Evolutionary conservation across 2,329 filamentous ascomycete genomes (phyloP).

Genomic region (Scedosporium apiospermum): DNA sequence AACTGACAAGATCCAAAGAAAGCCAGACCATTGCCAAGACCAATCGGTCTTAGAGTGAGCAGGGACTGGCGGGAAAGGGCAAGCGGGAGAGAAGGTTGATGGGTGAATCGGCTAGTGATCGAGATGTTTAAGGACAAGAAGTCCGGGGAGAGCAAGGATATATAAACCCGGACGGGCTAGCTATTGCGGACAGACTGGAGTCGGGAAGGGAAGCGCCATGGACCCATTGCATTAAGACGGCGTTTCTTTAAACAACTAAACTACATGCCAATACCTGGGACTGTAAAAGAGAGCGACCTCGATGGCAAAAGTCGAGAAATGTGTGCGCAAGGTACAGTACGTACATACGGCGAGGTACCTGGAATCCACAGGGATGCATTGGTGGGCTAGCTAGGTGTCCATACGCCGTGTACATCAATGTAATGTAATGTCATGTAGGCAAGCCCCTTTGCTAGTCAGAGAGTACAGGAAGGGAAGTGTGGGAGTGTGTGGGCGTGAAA

Average conservation of each 20-base stretch:
- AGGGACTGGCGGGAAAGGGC: constrained; percentile 19
- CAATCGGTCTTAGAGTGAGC: constrained; percentile 21
- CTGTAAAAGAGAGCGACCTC: neutral
- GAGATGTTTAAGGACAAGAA: constrained; percentile 14
- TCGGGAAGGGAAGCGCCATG: neutral
- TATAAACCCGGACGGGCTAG: constrained; percentile 25
- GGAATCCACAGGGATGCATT: neutral
- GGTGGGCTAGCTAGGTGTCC: neutral
- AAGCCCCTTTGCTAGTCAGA: neutral
- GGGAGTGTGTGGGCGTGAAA: neutral
- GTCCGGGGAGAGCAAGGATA: constrained; percentile 34
- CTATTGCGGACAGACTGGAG: neutral
- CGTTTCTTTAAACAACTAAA: neutral
- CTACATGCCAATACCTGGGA: neutral
- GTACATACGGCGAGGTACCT: constrained; percentile 6
- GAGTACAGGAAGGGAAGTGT: neutral
- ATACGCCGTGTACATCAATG: neutral
- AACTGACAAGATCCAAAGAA: constrained; percentile 18
- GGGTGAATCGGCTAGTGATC: neutral
- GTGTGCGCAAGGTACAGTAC: constrained; percentile 3
- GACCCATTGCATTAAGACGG: constrained; percentile 5
- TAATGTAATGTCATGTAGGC: constrained; percentile 3
- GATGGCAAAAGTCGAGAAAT: constrained; percentile 1
- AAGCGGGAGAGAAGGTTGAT: constrained; percentile 7
- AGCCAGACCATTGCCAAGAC: constrained; percentile 30